A percentile compares a stretch with the other conserved stretches of the same genome.
phyloP scores from a whole-genome alignment of 305 asterid species.

The Fraxinus albicans region DNA sequence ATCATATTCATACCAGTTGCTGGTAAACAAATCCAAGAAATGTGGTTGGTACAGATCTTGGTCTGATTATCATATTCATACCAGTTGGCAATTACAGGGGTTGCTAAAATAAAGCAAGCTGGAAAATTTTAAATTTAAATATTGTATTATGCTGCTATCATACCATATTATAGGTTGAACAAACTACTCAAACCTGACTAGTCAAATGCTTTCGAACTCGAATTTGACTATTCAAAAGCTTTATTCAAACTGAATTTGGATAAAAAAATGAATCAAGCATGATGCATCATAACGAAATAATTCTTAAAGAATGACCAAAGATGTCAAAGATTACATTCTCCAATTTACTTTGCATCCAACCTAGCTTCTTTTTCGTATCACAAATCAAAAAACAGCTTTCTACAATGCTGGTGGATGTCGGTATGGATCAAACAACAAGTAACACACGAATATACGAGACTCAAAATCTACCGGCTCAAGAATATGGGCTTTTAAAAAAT shows the following conservation, averaged over 20 bases:
- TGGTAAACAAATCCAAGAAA: too few relatives aligned
- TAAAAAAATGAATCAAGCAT: background rate
- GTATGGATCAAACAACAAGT: conserved; percentile 17
- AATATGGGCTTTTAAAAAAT: background rate
- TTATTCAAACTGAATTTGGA: background rate
- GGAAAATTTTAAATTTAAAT: background rate
- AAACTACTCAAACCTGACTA: background rate
- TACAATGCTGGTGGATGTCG: conserved; percentile 13
- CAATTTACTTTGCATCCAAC: conserved; percentile 10
- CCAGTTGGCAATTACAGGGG: background rate
- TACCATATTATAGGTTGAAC: background rate
- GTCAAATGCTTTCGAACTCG: background rate
- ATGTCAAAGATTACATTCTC: conserved; percentile 8
- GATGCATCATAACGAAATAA: background rate
- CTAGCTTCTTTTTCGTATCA: conserved; percentile 3
- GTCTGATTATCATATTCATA: too few relatives aligned
- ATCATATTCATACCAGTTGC: background rate
- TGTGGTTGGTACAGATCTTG: too few relatives aligned
- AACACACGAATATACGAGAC: conserved; percentile 17
- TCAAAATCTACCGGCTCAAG: conserved; percentile 13
- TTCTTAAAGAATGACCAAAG: background rate
- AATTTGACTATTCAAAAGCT: too few relatives aligned
- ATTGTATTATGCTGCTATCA: background rate
- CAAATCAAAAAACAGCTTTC: conserved; percentile 29
- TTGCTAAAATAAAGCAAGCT: background rate